Percentiles rank a stretch among this genome's conserved stretches.
These are phyloP conservation scores for Russula emetica DNA, from an alignment of 768 basidiomycete genomes.

Conservation along the genomic window DNA sequence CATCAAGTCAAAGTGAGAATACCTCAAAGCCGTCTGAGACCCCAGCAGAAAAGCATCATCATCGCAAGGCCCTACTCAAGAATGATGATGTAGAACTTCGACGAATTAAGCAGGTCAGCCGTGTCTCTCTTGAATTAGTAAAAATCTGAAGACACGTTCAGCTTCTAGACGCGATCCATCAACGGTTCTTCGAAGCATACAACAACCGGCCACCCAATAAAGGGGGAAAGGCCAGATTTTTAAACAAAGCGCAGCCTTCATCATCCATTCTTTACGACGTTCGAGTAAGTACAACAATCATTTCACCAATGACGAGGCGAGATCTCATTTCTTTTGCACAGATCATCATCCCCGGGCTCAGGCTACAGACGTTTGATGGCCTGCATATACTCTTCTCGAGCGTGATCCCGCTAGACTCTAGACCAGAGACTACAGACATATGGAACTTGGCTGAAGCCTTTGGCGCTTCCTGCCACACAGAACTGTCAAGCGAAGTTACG, in stretches of 20 bases:
- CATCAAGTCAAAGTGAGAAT: constrained; percentile 9
- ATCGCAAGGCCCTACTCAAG: constrained; percentile 74
- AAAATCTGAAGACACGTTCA: constrained; percentile 33
- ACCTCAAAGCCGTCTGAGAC: constrained; percentile 14
- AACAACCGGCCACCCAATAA: constrained; percentile 40
- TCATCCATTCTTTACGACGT: constrained; percentile 55
- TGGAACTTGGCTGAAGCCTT: constrained; percentile 86
- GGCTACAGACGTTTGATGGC: constrained; percentile 69
- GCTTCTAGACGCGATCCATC: constrained; percentile 81
- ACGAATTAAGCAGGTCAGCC: constrained; percentile 66
- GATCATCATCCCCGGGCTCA: constrained; percentile 82
- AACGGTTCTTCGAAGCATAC: constrained; percentile 67
- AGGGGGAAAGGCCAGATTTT: constrained; percentile 33
- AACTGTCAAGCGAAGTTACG: constrained; percentile 63
- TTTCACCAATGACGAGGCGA: background rate
- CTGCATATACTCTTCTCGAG: constrained; percentile 89
- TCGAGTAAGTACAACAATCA: constrained; percentile 49
- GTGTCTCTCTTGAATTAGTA: background rate
- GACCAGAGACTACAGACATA: constrained; percentile 73
- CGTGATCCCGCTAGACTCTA: constrained; percentile 85
- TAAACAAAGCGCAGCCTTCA: constrained; percentile 32
- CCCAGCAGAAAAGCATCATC: constrained; percentile 45
- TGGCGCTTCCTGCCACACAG: constrained; percentile 75
- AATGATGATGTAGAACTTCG: constrained; percentile 82
- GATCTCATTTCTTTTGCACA: constrained; percentile 33